Percentiles rank a stretch among this genome's conserved stretches.
phyloP scores from a whole-genome alignment of 108 stramenopile species.

The Fistulifera pelliculosa region DNA sequence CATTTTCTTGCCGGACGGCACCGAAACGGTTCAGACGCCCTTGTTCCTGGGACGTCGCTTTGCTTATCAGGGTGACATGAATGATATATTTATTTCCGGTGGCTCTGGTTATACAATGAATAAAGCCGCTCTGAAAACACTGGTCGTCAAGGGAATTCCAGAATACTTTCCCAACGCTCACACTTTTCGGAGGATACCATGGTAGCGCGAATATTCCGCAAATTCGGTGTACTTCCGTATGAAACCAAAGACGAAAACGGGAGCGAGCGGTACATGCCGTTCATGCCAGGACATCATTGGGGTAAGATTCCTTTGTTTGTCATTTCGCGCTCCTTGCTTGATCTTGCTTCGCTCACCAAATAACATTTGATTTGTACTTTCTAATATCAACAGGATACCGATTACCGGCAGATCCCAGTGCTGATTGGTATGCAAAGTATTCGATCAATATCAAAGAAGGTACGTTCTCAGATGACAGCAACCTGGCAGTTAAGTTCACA shows the following conservation, averaged over 20 bases:
- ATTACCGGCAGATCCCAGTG: slow-evolving; percentile 36
- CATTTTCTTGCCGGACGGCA: slow-evolving; percentile 56
- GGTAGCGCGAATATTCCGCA: slow-evolving; percentile 69
- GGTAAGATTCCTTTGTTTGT: slow-evolving; percentile 21
- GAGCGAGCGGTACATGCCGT: slow-evolving; percentile 92
- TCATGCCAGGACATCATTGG: slow-evolving; percentile 86
- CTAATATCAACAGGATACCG: slow-evolving; percentile 12
- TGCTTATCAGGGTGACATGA: slow-evolving; percentile 53
- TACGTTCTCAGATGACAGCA: no score
- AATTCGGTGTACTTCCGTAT: slow-evolving; percentile 61
- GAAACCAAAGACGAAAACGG: slow-evolving; percentile 88
- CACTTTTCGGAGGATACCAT: slow-evolving; percentile 87
- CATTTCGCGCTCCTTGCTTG: background rate
- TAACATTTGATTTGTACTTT: no score
- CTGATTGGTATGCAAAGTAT: slow-evolving; percentile 88
- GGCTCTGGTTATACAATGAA: slow-evolving; percentile 94
- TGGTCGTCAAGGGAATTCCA: slow-evolving; percentile 61
- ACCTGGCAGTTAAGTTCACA: no score
- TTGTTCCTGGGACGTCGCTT: slow-evolving; percentile 87
- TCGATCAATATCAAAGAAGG: slow-evolving; percentile 83
- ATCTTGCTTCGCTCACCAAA: no score
- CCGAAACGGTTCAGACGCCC: slow-evolving; percentile 62
- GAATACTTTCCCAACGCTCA: slow-evolving; percentile 69
- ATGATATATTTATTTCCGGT: slow-evolving; percentile 88
- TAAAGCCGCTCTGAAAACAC: slow-evolving; percentile 76